phyloP scores from a whole-genome alignment of 345 rosid genomes.

The Pistacia vera region DNA sequence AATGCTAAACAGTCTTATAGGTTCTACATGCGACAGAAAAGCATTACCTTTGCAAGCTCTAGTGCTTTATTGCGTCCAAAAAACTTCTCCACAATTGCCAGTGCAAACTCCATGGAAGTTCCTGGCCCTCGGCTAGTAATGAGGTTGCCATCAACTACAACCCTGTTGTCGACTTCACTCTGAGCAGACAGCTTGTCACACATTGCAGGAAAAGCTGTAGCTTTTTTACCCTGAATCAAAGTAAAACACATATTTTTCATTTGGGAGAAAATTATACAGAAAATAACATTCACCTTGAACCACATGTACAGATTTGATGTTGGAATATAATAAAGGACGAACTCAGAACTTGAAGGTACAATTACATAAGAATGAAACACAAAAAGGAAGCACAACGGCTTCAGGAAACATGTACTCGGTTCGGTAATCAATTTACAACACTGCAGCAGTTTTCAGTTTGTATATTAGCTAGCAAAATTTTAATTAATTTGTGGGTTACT shows the following conservation, averaged over 20 bases:
- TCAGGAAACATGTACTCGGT: background rate
- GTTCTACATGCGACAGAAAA: constrained; percentile 41
- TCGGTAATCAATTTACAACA: background rate
- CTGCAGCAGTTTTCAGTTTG: background rate
- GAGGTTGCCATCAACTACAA: constrained; percentile 91
- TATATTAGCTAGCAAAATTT: background rate
- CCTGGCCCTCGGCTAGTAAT: constrained; percentile 94
- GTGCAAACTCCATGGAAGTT: constrained; percentile 82
- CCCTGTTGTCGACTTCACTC: constrained; percentile 75
- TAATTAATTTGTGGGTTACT: background rate
- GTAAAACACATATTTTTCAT: background rate
- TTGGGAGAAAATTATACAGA: background rate
- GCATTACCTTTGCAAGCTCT: constrained; percentile 67
- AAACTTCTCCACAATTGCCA: constrained; percentile 80
- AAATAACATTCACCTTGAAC: background rate
- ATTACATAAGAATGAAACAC: background rate
- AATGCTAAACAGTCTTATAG: background rate
- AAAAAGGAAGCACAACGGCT: background rate
- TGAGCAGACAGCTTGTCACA: constrained; percentile 75
- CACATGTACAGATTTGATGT: background rate
- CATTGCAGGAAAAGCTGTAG: constrained; percentile 86
- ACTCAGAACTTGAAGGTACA: background rate
- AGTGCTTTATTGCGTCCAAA: constrained; percentile 73
- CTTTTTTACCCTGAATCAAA: constrained; percentile 78
- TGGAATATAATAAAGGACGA: background rate